These are phyloP conservation scores for Nothophaeocryptopus gaeumannii DNA, from an alignment of 2,329 filamentous ascomycete species.

Conservation along the genomic window DNA sequence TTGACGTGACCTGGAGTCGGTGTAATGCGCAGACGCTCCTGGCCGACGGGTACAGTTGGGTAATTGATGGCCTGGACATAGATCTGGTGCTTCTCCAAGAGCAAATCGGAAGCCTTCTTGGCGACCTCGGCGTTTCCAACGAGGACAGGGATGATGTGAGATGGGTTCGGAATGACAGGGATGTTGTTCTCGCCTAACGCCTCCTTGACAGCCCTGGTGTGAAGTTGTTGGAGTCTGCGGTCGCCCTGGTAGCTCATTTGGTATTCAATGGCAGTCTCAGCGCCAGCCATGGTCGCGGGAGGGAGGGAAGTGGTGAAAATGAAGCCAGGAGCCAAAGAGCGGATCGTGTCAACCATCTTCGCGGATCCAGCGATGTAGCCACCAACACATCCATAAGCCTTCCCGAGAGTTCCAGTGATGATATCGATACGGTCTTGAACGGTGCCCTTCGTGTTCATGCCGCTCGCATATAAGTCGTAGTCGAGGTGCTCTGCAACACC, in stretches of 20 bases:
- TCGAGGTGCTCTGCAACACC: conserved; percentile 97
- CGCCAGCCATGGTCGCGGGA: conserved; percentile 94
- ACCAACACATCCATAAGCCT: conserved; percentile 95
- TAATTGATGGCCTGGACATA: conserved; percentile 99
- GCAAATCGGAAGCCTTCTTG: conserved; percentile 86
- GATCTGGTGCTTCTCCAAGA: conserved; percentile 85
- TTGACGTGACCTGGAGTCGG: conserved; percentile 89
- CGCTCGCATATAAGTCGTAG: conserved; percentile 77
- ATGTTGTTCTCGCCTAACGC: conserved; percentile 76
- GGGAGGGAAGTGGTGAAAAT: conserved; percentile 98
- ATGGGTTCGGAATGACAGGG: conserved; percentile 95
- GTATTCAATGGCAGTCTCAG: conserved; percentile 87
- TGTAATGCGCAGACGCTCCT: conserved; percentile 93
- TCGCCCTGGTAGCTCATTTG: conserved; percentile 83
- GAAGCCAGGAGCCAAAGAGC: conserved; percentile 92
- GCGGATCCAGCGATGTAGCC: conserved; percentile 92
- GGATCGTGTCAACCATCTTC: conserved; percentile 85
- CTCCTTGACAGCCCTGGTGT: conserved; percentile 92
- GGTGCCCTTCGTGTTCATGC: conserved; percentile 73
- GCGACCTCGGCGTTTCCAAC: conserved; percentile 92
- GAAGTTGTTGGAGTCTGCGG: conserved; percentile 87
- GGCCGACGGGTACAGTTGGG: conserved; percentile 94
- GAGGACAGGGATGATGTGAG: conserved; percentile 89
- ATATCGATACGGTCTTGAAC: conserved; percentile 97
- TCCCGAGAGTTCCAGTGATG: conserved; percentile 94